Conservation (phyloP, 1,284 basidiomycete species). For the Sporisorium sorghi region DNA sequence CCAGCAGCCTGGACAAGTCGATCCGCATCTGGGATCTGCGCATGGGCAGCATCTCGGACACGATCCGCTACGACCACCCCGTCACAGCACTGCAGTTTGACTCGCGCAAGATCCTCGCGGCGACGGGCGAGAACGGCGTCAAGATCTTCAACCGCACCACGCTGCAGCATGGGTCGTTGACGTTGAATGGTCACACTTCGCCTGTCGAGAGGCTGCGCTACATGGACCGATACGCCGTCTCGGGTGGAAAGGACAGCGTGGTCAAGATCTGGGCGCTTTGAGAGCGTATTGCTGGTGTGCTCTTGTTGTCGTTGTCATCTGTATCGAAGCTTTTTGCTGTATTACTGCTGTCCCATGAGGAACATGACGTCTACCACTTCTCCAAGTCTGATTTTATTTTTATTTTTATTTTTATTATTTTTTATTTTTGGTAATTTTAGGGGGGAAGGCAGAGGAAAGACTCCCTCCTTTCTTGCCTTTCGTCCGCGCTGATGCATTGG, state of each 20-base stretch:
- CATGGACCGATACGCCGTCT: conserved; percentile 94
- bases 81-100: conserved; percentile 94
- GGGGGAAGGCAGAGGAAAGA: not conserved
- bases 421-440: not conserved
- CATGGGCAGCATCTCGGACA: conserved; percentile 86
- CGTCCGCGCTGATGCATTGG: too few species aligned
- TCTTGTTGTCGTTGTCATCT: not conserved
- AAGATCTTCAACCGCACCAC: conserved; percentile 97
- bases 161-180: conserved; percentile 84
- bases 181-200: conserved; percentile 89
- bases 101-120: conserved; percentile 89
- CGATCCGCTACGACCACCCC: conserved; percentile 88
- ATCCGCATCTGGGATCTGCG: conserved; percentile 84
- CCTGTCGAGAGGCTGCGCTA: conserved; percentile 91
- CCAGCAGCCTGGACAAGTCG: conserved; percentile 93
- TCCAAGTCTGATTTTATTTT: too few species aligned
- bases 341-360: not conserved
- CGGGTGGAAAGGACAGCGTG: conserved; percentile 86
- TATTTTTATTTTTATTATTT: too few species aligned
- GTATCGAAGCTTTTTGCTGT: not conserved
- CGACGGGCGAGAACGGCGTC: conserved; percentile 91
- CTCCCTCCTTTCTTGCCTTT: too few species aligned
- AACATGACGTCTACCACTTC: not conserved
- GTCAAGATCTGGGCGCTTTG: conserved; percentile 96
- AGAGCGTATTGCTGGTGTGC: not conserved